These are phyloP conservation scores for Metarhizium humberi DNA, from an alignment of 2,329 filamentous ascomycete genomes.

Conservation along the genomic window DNA sequence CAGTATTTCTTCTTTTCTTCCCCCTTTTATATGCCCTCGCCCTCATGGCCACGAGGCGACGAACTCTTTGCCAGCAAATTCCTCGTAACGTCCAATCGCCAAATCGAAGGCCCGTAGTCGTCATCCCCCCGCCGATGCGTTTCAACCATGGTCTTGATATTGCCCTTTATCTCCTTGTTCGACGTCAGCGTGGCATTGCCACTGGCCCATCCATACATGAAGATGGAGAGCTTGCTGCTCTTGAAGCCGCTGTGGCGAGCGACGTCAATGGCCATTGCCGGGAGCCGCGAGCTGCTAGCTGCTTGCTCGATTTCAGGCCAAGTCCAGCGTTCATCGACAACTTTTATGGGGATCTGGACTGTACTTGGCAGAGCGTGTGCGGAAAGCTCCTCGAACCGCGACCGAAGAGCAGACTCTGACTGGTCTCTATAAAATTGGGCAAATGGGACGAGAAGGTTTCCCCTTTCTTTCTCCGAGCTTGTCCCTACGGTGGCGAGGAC, in stretches of 20 bases:
- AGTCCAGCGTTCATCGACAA: conserved; percentile 20
- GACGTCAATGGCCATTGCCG: conserved; percentile 24
- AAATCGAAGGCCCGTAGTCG: conserved; percentile 23
- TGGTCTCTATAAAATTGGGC: conserved; percentile 8
- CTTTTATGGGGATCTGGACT: conserved; percentile 25
- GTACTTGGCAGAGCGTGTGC: conserved; percentile 19
- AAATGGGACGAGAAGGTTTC: conserved; percentile 22
- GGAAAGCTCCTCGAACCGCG: conserved; percentile 23
- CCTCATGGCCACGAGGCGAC: conserved; percentile 10
- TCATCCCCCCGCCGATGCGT: conserved; percentile 16
- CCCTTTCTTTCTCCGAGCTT: conserved; percentile 24
- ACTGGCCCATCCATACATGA: conserved; percentile 29
- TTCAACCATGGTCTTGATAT: conserved; percentile 26
- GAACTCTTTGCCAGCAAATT: conserved; percentile 26
- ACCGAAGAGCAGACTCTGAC: conserved; percentile 10
- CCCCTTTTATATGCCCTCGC: background rate
- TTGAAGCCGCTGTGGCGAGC: conserved; percentile 22
- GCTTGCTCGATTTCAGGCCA: conserved; percentile 13
- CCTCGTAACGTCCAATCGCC: conserved; percentile 24
- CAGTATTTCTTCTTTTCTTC: no score
- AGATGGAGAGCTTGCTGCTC: conserved; percentile 28
- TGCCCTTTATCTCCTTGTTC: conserved; percentile 29
- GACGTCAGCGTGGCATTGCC: conserved; percentile 27
- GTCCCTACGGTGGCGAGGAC: conserved; percentile 28
- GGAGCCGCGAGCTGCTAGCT: conserved; percentile 18